Base-by-base conservation (phyloP, 1,284 basidiomycete species). In the Ceratobasidium sp. region DNA sequence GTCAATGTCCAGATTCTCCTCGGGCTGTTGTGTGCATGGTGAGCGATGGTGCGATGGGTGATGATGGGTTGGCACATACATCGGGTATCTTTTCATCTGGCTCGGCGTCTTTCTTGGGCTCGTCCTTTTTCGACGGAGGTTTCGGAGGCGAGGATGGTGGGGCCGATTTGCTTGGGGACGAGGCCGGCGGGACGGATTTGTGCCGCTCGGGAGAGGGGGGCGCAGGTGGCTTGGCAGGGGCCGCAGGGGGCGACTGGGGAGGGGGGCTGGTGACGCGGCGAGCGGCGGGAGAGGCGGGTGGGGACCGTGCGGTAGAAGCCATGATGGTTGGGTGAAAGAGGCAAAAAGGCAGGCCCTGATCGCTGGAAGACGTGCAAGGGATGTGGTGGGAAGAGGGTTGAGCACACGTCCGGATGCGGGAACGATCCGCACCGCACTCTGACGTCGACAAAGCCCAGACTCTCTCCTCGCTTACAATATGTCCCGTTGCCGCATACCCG, bases 1-100 rank as follows among this genome's bases (percentile, higher is more conserved):
- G 77, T 87, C 85, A 77, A 87, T 85, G 73, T 85, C 77, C 6
- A 48, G 41, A 41, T 6, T 55, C 26, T 55, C 64, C 14, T 36
- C 12, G 34, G 64, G 48, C 64, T 67, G 32, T n/a, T 5, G 21
- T 8, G n/a, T 6, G 21, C 4, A 26, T 18, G 2, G 45, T 34
- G 12, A 43, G 58, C 36, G 10, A 34, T 12, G 57, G n/a, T 41
- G 50, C n/a, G 50, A 30, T 23, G 36, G 4, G 16, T 3, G 48
- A 14, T 23, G 6, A 6, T 4, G 43, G 4, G 16, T 8, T 3
- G 2, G 21, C 8, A 43, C 64, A 23, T 50, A 67, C 64, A 16
- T 67, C 64, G 48, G 52, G 50, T 26, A 55, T 55, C 32, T 48
- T 39, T 23, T 67, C 64, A 9, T 67, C 26, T 8, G 50, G 48